phyloP scores from a whole-genome alignment of 495 filamentous ascomycete genomes.

The Jackrogersella multiformis region DNA sequence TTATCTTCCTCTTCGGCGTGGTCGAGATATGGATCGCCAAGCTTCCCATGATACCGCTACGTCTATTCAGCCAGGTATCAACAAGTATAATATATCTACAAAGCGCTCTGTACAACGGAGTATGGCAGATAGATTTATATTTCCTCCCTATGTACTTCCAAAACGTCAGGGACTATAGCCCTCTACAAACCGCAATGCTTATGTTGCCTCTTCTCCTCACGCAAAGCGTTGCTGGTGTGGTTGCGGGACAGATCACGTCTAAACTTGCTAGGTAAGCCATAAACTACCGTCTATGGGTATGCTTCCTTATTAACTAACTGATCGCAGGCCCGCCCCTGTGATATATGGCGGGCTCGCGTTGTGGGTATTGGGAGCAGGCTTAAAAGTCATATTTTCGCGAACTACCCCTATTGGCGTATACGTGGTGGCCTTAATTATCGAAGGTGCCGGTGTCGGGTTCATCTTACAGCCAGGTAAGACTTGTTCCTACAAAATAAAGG shows the following conservation, averaged over 20 bases:
- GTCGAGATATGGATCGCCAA: not conserved
- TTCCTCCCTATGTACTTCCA: slow-evolving; percentile 10
- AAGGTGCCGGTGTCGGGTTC: not conserved
- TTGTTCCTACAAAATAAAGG: not conserved
- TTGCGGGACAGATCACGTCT: slow-evolving; percentile 1
- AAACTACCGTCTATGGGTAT: not conserved
- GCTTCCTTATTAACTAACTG: not conserved
- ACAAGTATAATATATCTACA: slow-evolving; percentile 3
- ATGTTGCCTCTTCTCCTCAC: slow-evolving; percentile 6
- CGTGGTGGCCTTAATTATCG: slow-evolving; percentile 2
- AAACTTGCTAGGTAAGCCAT: not conserved
- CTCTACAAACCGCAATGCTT: slow-evolving; percentile 1
- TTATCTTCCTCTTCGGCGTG: slow-evolving; percentile 2
- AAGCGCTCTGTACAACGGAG: slow-evolving; percentile 4
- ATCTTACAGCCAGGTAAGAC: slow-evolving; percentile 10
- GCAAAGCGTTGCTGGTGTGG: not conserved
- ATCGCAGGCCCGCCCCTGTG: not conserved
- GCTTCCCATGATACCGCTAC: slow-evolving; percentile 3
- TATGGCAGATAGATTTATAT: slow-evolving; percentile 8
- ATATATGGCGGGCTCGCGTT: not conserved
- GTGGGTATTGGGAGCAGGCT: not conserved
- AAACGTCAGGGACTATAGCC: not conserved
- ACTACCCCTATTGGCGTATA: not conserved
- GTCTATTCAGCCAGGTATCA: not conserved
- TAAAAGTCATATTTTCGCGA: slow-evolving; percentile 2